Evolutionary conservation across 768 basidiomycete species (phyloP).

Genomic region (Hygrocybe coccinea): DNA sequence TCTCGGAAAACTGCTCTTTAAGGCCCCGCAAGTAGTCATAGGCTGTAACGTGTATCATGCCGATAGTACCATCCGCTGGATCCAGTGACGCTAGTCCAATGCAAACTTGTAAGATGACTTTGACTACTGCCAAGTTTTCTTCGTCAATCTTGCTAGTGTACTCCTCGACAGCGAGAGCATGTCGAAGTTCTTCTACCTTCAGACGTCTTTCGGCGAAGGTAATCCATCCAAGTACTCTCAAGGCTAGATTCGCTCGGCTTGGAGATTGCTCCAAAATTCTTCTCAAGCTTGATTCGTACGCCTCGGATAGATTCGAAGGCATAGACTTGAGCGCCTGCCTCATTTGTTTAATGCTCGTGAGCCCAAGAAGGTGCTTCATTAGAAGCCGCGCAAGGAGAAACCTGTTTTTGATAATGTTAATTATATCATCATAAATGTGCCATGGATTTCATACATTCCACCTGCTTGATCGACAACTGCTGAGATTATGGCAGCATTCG

Average conservation of each 20-base stretch:
- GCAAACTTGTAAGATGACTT: conserved; percentile 9
- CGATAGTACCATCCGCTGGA: conserved; percentile 3
- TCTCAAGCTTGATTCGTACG: conserved; percentile 10
- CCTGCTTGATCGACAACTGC: conserved; percentile 7
- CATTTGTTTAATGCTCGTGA: conserved; percentile 10
- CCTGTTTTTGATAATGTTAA: conserved; percentile 2
- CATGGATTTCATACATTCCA: conserved; percentile 5
- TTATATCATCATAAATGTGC: background rate
- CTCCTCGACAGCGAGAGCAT: conserved; percentile 11
- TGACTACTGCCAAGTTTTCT: conserved; percentile 3
- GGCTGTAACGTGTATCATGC: conserved; percentile 9
- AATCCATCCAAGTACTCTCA: conserved; percentile 10
- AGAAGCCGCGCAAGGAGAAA: conserved; percentile 12
- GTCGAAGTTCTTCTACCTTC: conserved; percentile 7
- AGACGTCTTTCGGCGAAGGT: conserved; percentile 9
- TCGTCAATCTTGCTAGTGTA: conserved; percentile 7
- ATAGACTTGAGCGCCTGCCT: conserved; percentile 3
- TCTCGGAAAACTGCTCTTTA: conserved; percentile 5
- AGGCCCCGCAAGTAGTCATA: conserved; percentile 7
- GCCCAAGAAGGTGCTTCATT: conserved; percentile 7
- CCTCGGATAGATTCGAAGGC: conserved; percentile 9
- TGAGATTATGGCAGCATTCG: conserved; percentile 1
- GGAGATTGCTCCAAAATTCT: conserved; percentile 9
- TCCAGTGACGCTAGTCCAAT: conserved; percentile 9
- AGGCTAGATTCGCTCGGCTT: conserved; percentile 2